A percentile compares a stretch with the other conserved stretches of the same genome.
These are phyloP conservation scores for Coriolopsis trogii DNA, from an alignment of 1,284 basidiomycete genomes.

Conservation along the genomic window DNA sequence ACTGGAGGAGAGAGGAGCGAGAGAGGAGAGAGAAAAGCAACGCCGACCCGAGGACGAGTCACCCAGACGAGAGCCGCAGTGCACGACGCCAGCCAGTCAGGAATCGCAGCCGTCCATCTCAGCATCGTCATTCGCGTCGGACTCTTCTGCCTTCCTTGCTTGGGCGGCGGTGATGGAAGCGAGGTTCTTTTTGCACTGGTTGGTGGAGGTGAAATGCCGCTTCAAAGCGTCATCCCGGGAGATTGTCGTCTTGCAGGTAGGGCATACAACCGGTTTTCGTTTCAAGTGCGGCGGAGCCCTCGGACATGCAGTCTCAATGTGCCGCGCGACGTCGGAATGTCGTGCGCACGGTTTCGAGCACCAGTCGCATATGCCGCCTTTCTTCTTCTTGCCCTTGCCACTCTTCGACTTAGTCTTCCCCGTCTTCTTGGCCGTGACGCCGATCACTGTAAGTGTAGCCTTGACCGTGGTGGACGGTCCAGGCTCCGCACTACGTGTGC, in stretches of 20 bases:
- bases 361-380: not conserved
- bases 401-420: not conserved
- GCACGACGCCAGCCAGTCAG: not conserved
- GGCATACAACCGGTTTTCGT: no score
- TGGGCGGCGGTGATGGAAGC: no score
- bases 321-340: slow-evolving; percentile 10
- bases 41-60: not conserved
- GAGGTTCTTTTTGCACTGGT: no score
- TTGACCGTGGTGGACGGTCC: no score
- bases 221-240: slow-evolving; percentile 12
- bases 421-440: not conserved
- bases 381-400: slow-evolving; percentile 1
- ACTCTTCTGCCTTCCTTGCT: not conserved
- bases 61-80: not conserved
- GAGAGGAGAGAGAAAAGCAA: not conserved
- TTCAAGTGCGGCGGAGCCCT: no score
- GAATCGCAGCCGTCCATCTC: not conserved
- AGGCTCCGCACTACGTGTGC: not conserved
- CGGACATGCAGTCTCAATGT: slow-evolving; percentile 4
- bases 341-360: slow-evolving; percentile 10
- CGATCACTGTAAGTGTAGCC: not conserved
- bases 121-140: not conserved
- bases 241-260: slow-evolving; percentile 1
- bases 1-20: not conserved
- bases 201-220: slow-evolving; percentile 9